Evolutionary conservation across 495 filamentous ascomycete species (phyloP), one percentile per base, ranked within the genome.

Genomic region (Talaromyces ruber): DNA sequence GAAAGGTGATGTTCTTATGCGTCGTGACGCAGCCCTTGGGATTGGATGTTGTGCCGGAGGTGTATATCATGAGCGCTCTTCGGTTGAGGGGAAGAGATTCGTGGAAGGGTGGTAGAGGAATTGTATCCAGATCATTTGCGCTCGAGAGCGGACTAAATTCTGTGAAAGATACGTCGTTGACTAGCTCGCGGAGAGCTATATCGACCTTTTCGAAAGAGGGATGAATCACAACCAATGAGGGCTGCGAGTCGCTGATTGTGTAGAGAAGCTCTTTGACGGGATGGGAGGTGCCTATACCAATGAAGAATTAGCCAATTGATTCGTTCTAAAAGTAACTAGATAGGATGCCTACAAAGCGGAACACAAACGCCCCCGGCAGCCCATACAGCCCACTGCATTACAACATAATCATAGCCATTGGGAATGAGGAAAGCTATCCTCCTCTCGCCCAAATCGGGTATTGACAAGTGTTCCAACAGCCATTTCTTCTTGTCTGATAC

Each of bases 391-490:
- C 71, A 74, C 73, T 81, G 80, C 74, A 77, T 86, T 84, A 90
- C 92, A 70, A 96, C 90, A 82, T 94, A 96, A 72, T 96, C 90
- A 73, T 95, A 97, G 64, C 90, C 87, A 74, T 95, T 96, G 72
- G 94, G 90, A 59, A 89, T 82, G 62, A 97, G 73, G 70, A 94
- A 91, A 1, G 90, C 88, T 66, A 96, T 81, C 64, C 92, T 79
- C 69, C 90, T 83, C 60, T 91, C 91, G 25, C 87, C 80, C 59
- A 93, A 74, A 58, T 87, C 79, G 6, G 78, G 72, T 14, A 74
- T 62, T 7, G 64, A 59, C 45, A 78, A 65, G 14, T 80, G 71
- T 58, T 80, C 77, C 28, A 85, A 72, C 65, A 96, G 80, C 62
- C 74, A 76, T 61, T 89, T 81, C 68, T 88, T 88, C 51, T 81